Base-by-base conservation (phyloP, 306 rosid genomes). In the Arachis stenosperma region DNA sequence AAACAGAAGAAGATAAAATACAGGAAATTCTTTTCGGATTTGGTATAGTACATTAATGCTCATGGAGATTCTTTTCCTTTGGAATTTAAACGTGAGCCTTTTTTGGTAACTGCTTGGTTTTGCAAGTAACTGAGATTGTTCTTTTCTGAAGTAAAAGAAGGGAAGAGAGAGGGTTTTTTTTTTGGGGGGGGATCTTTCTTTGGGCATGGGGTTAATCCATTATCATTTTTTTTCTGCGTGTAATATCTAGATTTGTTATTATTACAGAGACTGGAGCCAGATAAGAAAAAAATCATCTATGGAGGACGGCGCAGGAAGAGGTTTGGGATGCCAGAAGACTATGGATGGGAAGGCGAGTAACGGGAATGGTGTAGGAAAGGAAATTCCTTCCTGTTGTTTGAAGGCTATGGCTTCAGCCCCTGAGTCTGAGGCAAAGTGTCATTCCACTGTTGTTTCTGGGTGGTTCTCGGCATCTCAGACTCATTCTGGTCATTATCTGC, bases 261-360 rank as follows among this genome's bases (percentile, higher is more conserved):
- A 36, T 67, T 52, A 8, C 79, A 91, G 96, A 94, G 94, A 77
- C 98, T 91, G 99, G 97, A 94, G 91, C 87, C 68, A 6, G 82
- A 73, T 81, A 83, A 90, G 91, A 88, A 89, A 84, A 91, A 73
- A 84, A 83, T 83, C 57, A 71, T 87, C 2, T 81, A 94, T 94
- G 99, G 98, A 81, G 90, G 96, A 72, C 83, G 93, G 67, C 92
- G 90, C 77, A 81, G 98, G 91, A 94, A 91, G 82, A 89, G 94
- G 88, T 91, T 88, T 89, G 95, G 99, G 81, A 88, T 94, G 99
- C 96, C 98, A 69, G 93, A 94, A 84, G 92, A 88, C 78, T 88
- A 94, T 70, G 97, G 97, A 90, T 91, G 99, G 93, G 98, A 91
- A 90, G 99, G 96, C 14, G 98, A 91, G 87, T 88, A 78, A 77